Evolutionary conservation across 371 early-diverging fungal genomes (phyloP).

Genomic region (Batkoa obscura): DNA sequence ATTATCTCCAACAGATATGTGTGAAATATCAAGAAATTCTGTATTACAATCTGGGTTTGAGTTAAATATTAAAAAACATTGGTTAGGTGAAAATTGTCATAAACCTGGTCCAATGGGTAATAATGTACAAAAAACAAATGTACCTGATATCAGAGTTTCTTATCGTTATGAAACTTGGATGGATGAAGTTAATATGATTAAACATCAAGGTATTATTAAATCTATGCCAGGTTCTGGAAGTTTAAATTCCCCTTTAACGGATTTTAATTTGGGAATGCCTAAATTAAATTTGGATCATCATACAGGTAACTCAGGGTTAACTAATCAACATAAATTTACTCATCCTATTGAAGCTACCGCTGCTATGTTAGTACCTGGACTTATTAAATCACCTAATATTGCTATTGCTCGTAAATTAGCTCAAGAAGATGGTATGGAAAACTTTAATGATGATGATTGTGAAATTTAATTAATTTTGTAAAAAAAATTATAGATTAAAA

Average conservation of each 20-base stretch:
- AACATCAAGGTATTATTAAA: slow-evolving; percentile 6
- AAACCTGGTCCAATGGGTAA: slow-evolving; percentile 68
- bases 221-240: not conserved
- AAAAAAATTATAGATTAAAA: no score
- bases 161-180: slow-evolving; percentile 72
- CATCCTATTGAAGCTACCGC: not conserved
- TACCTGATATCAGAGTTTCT: slow-evolving; percentile 77
- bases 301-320: no score
- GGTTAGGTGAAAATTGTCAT: slow-evolving; percentile 74
- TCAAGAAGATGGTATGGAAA: not conserved
- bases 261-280: not conserved
- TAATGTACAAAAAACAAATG: slow-evolving; percentile 87
- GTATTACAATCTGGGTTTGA: slow-evolving; percentile 92
- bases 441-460: not conserved
- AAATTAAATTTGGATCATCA: no score
- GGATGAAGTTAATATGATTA: slow-evolving; percentile 51
- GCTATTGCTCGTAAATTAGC: slow-evolving; percentile 1
- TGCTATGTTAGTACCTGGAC: slow-evolving; percentile 1
- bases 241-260: not conserved
- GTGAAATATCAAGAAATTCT: slow-evolving; percentile 91
- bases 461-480: no score
- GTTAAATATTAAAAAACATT: slow-evolving; percentile 69
- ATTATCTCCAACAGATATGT: slow-evolving; percentile 85
- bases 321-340: not conserved
- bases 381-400: not conserved